Evolutionary conservation across 2,329 filamentous ascomycete species (phyloP), one percentile per base, ranked within the genome.

Genomic region (Hortaea sp.): DNA sequence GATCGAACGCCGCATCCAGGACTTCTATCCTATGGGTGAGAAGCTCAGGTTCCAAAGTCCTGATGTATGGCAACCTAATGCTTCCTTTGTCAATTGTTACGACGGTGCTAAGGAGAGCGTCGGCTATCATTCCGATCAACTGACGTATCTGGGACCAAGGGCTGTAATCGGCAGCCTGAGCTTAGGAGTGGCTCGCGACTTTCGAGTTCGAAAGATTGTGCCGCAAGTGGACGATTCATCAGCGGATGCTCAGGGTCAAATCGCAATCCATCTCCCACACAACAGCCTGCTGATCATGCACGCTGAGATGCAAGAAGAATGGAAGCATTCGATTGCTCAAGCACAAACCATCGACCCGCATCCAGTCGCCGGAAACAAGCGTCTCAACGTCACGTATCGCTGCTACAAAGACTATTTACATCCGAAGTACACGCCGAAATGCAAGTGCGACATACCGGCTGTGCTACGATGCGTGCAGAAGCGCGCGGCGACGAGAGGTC

Each of bases 271-370:
- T 57, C 78, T 97, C 0, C 90, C 90, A 0, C 92, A 97, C 65
- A 97, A 97, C 64, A 94, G 87, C 0, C 75, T 97, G 0, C 74
- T 98, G 0, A 74, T 97, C 7, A 97, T 98, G 92, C 89, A 97
- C 60, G 89, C 90, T 1, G 88, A 94, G 62, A 97, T 95, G 87
- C 90, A 97, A 61, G 90, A 97, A 61, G 83, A 85, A 61, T 97
- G 88, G 88, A 97, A 95, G 64, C 92, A 98, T 64, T 78, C 79
- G 54, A 85, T 98, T 39, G 74, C 81, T 0, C 85, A 88, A 0
- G 82, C 85, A 0, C 73, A 75, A 42, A 79, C 82, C 4, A 85
- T 97, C 48, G 84, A 88, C 50, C 87, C 88, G 1, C 92, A 98
- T 63, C 87, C 89, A 0, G 63, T 95, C 1, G 77, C 89, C 0